Conservation (phyloP, 2,329 filamentous ascomycete species). For the Alternaria incomplexa region DNA sequence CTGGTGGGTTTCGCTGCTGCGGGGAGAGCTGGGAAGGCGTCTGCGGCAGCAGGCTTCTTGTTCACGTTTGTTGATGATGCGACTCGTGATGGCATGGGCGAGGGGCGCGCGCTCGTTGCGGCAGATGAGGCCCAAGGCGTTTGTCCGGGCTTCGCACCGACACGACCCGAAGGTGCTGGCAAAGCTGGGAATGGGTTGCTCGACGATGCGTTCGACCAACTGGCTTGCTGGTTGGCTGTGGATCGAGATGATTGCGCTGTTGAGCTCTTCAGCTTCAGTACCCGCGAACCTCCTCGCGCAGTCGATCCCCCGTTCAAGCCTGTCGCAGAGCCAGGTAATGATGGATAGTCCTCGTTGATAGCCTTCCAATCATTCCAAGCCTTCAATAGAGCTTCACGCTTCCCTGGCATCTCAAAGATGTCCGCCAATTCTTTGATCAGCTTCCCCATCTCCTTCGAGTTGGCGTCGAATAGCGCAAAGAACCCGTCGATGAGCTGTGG, state of each 20-base stretch:
- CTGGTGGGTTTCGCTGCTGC: slow-evolving; percentile 73
- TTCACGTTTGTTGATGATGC: slow-evolving; percentile 35
- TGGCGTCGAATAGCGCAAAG: slow-evolving; percentile 84
- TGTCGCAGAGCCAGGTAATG: slow-evolving; percentile 71
- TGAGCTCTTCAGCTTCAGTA: slow-evolving; percentile 72
- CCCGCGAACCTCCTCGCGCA: slow-evolving; percentile 65
- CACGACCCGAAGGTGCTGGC: slow-evolving; percentile 34
- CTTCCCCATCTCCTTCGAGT: slow-evolving; percentile 81
- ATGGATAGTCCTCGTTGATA: slow-evolving; percentile 94
- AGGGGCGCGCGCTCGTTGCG: slow-evolving; percentile 38
- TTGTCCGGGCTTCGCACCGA: slow-evolving; percentile 45
- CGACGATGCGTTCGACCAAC: slow-evolving; percentile 59
- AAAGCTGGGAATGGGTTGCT: slow-evolving; percentile 43
- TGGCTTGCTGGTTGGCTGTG: slow-evolving; percentile 61
- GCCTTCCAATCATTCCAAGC: slow-evolving; percentile 96
- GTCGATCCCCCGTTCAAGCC: slow-evolving; percentile 46
- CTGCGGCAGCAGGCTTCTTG: slow-evolving; percentile 44
- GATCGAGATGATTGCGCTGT: slow-evolving; percentile 72
- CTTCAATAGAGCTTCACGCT: slow-evolving; percentile 74
- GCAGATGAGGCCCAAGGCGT: slow-evolving; percentile 44
- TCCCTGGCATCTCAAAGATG: slow-evolving; percentile 82
- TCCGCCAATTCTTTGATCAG: slow-evolving; percentile 91
- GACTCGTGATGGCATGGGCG: slow-evolving; percentile 47
- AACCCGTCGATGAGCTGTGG: slow-evolving; percentile 83
- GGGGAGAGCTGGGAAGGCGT: slow-evolving; percentile 84